Evolutionary conservation across 257 asterid genomes (phyloP).

Genomic region (Solanum clarkiae): DNA sequence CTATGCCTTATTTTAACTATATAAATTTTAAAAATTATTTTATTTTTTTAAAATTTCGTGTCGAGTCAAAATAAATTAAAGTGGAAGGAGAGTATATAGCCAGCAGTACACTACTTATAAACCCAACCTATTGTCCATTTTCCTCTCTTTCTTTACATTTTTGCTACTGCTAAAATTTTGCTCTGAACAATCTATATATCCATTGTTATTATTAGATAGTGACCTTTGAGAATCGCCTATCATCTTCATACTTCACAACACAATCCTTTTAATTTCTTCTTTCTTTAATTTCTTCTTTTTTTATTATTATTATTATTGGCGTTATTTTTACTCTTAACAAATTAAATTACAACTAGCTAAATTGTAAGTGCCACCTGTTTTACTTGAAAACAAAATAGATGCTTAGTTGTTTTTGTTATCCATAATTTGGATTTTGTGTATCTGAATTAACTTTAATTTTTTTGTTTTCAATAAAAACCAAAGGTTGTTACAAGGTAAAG

Average conservation of each 20-base stretch:
- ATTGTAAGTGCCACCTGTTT: slow-evolving; percentile 24
- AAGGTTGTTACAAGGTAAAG: slow-evolving; percentile 11
- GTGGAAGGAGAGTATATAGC: neutral
- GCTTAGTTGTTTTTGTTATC: slow-evolving; percentile 17
- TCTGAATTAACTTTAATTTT: slow-evolving; percentile 1
- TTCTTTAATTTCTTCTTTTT: neutral
- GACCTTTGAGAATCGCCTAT: slow-evolving; percentile 19
- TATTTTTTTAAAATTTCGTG: neutral
- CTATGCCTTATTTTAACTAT: neutral
- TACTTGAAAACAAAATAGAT: neutral
- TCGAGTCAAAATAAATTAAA: neutral
- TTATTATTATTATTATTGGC: neutral
- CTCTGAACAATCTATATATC: slow-evolving; percentile 8
- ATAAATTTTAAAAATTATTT: no score
- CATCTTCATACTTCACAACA: slow-evolving; percentile 13
- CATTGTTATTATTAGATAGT: slow-evolving; percentile 25
- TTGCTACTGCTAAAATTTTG: slow-evolving; percentile 5
- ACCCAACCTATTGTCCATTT: neutral
- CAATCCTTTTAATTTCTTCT: neutral
- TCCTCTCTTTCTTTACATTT: neutral
- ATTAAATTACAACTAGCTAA: neutral
- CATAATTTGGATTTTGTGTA: slow-evolving; percentile 12
- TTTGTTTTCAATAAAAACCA: slow-evolving; percentile 13
- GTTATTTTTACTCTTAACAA: neutral
- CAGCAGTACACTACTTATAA: neutral